Evolutionary conservation across 73 alveolate genomes (phyloP).

Genomic region (Uronychia setigera): DNA sequence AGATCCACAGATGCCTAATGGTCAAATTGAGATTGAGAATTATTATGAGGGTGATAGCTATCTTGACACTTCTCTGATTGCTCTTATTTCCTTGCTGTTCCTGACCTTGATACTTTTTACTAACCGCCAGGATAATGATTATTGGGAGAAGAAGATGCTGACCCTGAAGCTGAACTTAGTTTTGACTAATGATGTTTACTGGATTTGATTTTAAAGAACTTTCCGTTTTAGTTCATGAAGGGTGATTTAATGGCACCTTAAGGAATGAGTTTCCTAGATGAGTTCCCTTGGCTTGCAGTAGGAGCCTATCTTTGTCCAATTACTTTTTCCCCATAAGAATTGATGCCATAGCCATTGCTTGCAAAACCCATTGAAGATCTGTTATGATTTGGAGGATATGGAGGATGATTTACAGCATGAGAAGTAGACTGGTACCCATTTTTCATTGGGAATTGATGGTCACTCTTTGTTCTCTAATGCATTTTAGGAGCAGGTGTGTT

Average conservation of each 20-base stretch:
- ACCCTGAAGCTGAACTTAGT: not conserved
- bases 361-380: too few species aligned
- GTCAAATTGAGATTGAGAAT: too few species aligned
- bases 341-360: not conserved
- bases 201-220: not conserved
- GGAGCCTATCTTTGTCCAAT: not conserved
- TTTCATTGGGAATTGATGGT: not conserved
- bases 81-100: too few species aligned
- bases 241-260: not conserved
- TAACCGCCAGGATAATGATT: too few species aligned
- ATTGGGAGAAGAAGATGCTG: not conserved
- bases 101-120: too few species aligned
- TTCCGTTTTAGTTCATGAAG: not conserved
- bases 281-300: not conserved
- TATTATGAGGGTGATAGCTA: not conserved
- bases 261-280: not conserved
- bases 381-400: not conserved
- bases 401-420: not conserved
- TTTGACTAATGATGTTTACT: not conserved
- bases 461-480: not conserved
- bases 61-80: not conserved
- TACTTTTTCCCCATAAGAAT: not conserved
- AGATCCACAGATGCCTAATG: too few species aligned
- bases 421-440: not conserved
- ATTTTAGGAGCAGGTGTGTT: not conserved